Evolutionary conservation across 1,284 basidiomycete genomes (phyloP).

Genomic region (Limonomyces culmigenus): DNA sequence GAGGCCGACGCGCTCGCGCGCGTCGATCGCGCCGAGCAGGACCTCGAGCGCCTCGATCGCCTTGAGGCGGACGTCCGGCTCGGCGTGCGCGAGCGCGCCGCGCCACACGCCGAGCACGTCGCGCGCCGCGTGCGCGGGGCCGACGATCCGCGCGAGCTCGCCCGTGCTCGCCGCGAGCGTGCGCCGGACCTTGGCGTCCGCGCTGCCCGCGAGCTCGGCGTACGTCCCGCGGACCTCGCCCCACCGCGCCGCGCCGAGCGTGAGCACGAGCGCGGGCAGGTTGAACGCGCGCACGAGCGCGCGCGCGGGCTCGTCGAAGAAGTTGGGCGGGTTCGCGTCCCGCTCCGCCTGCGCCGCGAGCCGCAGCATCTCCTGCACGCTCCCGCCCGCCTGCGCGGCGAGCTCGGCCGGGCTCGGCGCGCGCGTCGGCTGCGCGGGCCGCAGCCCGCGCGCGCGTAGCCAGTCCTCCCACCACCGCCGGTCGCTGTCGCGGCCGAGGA

Average conservation of each 20-base stretch:
- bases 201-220: slow-evolving; percentile 40
- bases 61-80: slow-evolving; percentile 56
- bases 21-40: slow-evolving; percentile 39
- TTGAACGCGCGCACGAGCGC: slow-evolving; percentile 89
- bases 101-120: slow-evolving; percentile 72
- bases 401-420: not conserved
- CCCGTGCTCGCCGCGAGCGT: slow-evolving; percentile 80
- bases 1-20: slow-evolving; percentile 30
- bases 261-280: slow-evolving; percentile 81
- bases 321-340: not conserved
- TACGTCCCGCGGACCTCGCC: slow-evolving; percentile 59
- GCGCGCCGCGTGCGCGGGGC: slow-evolving; percentile 42
- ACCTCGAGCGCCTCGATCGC: slow-evolving; percentile 45
- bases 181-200: slow-evolving; percentile 47
- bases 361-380: not conserved
- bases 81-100: slow-evolving; percentile 38
- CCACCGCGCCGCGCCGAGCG: slow-evolving; percentile 71
- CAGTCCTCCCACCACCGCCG: slow-evolving; percentile 4
- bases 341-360: not conserved
- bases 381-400: not conserved
- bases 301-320: slow-evolving; percentile 42
- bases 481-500: slow-evolving; percentile 37
- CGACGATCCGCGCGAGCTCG: slow-evolving; percentile 79
- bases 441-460: slow-evolving; percentile 2
- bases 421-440: not conserved